Conservation (phyloP, 2,329 filamentous ascomycete genomes). For the Sporothrix protearum region DNA sequence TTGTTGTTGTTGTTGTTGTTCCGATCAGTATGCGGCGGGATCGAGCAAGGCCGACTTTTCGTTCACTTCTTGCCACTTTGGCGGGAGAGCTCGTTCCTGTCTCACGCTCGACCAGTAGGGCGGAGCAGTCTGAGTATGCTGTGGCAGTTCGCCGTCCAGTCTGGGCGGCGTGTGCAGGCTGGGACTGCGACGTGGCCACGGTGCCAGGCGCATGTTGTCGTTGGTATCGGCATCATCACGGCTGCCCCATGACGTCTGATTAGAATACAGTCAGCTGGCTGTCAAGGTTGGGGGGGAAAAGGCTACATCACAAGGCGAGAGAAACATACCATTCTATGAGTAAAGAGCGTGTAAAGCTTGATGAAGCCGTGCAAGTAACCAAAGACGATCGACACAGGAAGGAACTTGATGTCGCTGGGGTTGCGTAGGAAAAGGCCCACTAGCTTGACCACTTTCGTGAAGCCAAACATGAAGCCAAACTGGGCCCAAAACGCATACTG, state of each 20-base stretch:
- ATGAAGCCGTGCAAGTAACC: slow-evolving; percentile 91
- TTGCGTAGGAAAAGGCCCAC: slow-evolving; percentile 81
- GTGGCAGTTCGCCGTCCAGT: slow-evolving; percentile 18
- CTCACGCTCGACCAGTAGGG: not conserved
- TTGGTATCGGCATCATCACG: slow-evolving; percentile 86
- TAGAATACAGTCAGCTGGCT: slow-evolving; percentile 13
- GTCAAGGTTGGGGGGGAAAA: not conserved
- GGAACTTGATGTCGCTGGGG: slow-evolving; percentile 72
- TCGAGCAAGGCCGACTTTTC: slow-evolving; percentile 25
- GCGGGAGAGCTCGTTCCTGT: not conserved
- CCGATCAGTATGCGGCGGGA: not conserved
- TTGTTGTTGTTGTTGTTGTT: no score
- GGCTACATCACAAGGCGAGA: not conserved
- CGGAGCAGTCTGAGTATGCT: slow-evolving; percentile 9
- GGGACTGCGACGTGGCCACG: slow-evolving; percentile 24
- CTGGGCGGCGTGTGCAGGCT: slow-evolving; percentile 42
- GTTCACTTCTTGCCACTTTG: slow-evolving; percentile 11
- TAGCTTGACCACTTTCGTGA: slow-evolving; percentile 89
- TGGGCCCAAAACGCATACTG: slow-evolving; percentile 58
- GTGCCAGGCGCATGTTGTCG: slow-evolving; percentile 44
- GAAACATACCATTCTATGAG: slow-evolving; percentile 69
- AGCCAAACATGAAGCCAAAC: slow-evolving; percentile 69
- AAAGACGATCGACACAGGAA: slow-evolving; percentile 84
- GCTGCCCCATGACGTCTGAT: slow-evolving; percentile 90
- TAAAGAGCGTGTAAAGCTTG: slow-evolving; percentile 83